These are phyloP conservation scores for Phaeosphaeriaceae sp. DNA, from an alignment of 2,329 filamentous ascomycete species.

Conservation along the genomic window DNA sequence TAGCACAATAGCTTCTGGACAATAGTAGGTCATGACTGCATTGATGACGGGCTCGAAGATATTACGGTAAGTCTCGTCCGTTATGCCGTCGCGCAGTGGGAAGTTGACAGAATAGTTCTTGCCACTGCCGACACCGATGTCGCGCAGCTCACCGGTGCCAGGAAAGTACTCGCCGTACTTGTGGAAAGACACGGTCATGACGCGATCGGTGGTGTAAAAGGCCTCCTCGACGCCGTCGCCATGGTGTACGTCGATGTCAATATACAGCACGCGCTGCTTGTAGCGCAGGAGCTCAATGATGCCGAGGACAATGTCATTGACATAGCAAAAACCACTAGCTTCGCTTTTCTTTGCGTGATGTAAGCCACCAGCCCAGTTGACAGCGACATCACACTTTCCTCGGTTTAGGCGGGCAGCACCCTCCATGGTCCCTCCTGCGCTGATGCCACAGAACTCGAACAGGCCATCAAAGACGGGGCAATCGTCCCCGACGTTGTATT, in stretches of 20 bases:
- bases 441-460: constrained; percentile 74
- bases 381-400: constrained; percentile 70
- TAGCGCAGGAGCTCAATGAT: constrained; percentile 86
- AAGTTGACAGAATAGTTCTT: constrained; percentile 75
- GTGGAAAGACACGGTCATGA: constrained; percentile 76
- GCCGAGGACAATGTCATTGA: constrained; percentile 94
- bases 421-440: constrained; percentile 73
- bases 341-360: constrained; percentile 96
- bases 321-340: constrained; percentile 96
- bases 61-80: constrained; percentile 70
- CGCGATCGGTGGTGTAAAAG: constrained; percentile 73
- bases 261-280: constrained; percentile 87
- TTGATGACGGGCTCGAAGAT: constrained; percentile 73
- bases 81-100: constrained; percentile 71
- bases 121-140: constrained; percentile 70
- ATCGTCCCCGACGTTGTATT: constrained; percentile 69
- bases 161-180: constrained; percentile 77
- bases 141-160: constrained; percentile 71
- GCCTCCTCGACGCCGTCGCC: constrained; percentile 79
- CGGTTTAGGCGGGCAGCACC: constrained; percentile 71
- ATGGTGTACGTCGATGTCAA: constrained; percentile 93
- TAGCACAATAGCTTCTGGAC: constrained; percentile 70
- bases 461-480: constrained; percentile 72
- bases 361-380: constrained; percentile 81
- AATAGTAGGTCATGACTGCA: constrained; percentile 72